Evolutionary conservation across 2,329 filamentous ascomycete genomes (phyloP), one percentile per base, ranked within the genome.

Genomic region (Sclerotinia minor): DNA sequence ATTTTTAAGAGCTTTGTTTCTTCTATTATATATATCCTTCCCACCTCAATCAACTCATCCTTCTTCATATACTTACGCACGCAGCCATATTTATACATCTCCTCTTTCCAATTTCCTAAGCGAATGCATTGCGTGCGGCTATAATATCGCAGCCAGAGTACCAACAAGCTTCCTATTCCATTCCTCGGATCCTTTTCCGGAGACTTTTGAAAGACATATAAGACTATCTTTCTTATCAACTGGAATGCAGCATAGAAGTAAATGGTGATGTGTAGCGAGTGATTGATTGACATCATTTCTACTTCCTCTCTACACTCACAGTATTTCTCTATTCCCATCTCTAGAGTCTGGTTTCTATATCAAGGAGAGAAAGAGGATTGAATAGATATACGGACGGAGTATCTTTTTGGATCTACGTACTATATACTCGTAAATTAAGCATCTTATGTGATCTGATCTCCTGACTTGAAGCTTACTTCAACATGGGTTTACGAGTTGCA

Each of bases 401-500:
- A 17, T n/a, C 26, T 35, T 19, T 21, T n/a, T 17, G 53, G 21
- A 38, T n/a, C 38, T 57, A 38, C 2, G 24, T 57, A 41, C 13
- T 41, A 41, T 13, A 13, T 41, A 41, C 21, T 38, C 21, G 6
- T 9, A 38, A n/a, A 21, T 38, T 13, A 2, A 57, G 6, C 5
- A 32, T 59, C 32, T 15, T 26, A n/a, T 21, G 17, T 59, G 15
- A 8, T 24, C 38, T 66, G 19, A n/a, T 59, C 26, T n/a, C 29
- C 57, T n/a, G 21, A 11, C 24, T 4, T 26, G n/a, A 32, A 6
- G 19, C 11, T 21, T 38, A 21, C 11, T 72, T 72, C 70, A 72
- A 69, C 61, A 74, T 74, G 73, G 70, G 63, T 45, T 52, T 72
- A 38, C 69, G 73, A 67, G 68, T 73, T 65, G 69, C 68, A 9